Conservation (phyloP, 2,329 filamentous ascomycete species). For the Coniella lustricola region DNA sequence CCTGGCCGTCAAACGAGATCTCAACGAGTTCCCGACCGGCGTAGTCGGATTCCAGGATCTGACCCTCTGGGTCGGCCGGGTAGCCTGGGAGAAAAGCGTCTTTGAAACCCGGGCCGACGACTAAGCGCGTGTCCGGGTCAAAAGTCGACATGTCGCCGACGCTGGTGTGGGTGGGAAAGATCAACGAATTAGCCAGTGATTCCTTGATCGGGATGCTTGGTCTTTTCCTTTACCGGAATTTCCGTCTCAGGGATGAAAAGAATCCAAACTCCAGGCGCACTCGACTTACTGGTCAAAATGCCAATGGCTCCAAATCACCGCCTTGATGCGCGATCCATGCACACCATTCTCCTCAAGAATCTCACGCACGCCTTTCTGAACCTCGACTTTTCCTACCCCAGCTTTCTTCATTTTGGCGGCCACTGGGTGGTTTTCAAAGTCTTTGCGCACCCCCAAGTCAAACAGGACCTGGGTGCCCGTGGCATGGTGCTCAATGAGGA, state of each 20-base stretch:
- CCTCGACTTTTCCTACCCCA: constrained; percentile 23
- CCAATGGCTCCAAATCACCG: constrained; percentile 24
- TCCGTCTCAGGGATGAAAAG: no score
- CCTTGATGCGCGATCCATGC: constrained; percentile 15
- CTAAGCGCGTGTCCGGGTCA: constrained; percentile 18
- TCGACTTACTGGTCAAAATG: constrained; percentile 24
- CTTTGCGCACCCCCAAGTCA: constrained; percentile 32
- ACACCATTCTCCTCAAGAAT: constrained; percentile 31
- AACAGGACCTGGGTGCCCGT: constrained; percentile 26
- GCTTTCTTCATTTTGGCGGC: not conserved
- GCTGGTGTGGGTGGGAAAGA: not conserved
- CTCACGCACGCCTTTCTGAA: constrained; percentile 35
- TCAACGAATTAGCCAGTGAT: not conserved
- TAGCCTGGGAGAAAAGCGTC: constrained; percentile 15
- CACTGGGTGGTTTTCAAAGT: constrained; percentile 30
- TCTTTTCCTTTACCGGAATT: no score
- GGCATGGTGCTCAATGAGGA: constrained; percentile 37
- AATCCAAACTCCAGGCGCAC: no score
- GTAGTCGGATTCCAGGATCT: constrained; percentile 22
- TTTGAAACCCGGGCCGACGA: constrained; percentile 29
- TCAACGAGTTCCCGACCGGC: constrained; percentile 21
- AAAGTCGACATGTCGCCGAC: constrained; percentile 23
- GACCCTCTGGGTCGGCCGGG: constrained; percentile 15
- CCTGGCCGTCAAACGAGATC: constrained; percentile 16
- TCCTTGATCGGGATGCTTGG: not conserved